Evolutionary conservation across 2,329 filamentous ascomycete genomes (phyloP), one percentile per base, ranked within the genome.

Genomic region (Colletotrichum sp.): DNA sequence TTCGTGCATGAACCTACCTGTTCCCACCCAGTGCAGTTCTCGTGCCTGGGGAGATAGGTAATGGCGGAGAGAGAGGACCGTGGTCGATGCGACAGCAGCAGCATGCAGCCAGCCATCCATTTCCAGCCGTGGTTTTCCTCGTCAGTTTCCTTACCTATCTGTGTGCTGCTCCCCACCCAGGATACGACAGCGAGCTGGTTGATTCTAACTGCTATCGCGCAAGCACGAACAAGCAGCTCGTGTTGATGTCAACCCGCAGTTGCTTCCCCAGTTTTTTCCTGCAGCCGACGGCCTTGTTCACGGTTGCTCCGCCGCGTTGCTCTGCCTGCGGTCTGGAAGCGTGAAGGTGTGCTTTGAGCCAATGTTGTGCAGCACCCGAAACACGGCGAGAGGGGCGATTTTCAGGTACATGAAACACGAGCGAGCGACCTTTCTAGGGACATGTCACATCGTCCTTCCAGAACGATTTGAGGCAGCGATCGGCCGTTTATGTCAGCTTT

Each of bases 351-450:
- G 71, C 72, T 75, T 48, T 67, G 65, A 67, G 58, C 66, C 68
- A 76, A 76, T 76, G 79, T 80, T 75, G 75, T 79, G 79, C 79
- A 80, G 79, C 62, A 79, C 69, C 75, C 78, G 79, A 80, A 80
- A 80, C 79, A 82, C 76, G 79, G 71, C 62, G 73, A 75, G 66
- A 66, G 71, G 73, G 71, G 73, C 70, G 71, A 75, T 76, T 72
- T 76, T 78, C 79, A 79, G 79, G 78, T 77, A 79, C 79, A 78
- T 79, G 79, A 80, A 80, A 80, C 79, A 77, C 78, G 62, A 67
- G 52, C 66, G 67, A 61, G 43, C 65, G 69, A 26, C 65, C 43
- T 64, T 34, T 70, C 62, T 67, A 60, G 62, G 56, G 61, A 65
- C 43, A 69, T 76, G 73, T 77, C 77, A 71, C 73, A 69, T 77